Base-by-base conservation (phyloP, 805 yeast species). In the Sugiyamaella lignohabitans region DNA sequence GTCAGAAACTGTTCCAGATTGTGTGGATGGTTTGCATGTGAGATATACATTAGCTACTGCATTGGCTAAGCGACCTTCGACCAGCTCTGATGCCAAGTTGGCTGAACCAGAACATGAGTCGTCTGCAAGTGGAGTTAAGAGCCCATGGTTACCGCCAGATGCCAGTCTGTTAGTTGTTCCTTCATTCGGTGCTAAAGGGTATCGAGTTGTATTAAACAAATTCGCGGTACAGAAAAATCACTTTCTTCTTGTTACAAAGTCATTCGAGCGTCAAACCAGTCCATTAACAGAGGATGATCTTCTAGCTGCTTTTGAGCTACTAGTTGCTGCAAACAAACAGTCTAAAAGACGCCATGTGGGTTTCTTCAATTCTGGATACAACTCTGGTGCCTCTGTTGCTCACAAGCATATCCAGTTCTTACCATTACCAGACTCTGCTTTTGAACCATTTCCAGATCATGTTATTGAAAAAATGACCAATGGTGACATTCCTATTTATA, bases 341-440 rank as follows among this genome's bases (percentile, higher is more conserved):
- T 19, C 68, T 63, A 68, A 66, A 23, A 66, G 67, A 32, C 72
- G 76, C 47, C 82, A 85, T 72, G 71, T 89, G 61, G 88, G 88
- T 0, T 91, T 91, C 64, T 91, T 79, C 73, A 91, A 91, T 64
- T 80, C 87, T 59, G 98, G 98, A 5, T 79, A 80, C 17, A 74
- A 79, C 55, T 79, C 94, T 52, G 98, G 98, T 1, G 95, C 96
- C n/a, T 87, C 96, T 0, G 93, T 88, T 59, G 82, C 85, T 41
- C 98, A 91, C 68, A 87, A 86, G 61, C 98, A 91, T 66, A 65
- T 93, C 52, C 98, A 93, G 66, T 80, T 89, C 65, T 70, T 91
- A 74, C 72, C 79, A 38, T 68, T 85, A 38, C 94, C 96, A 1
- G 61, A 67, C 5, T 50, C 14, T 19, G 42, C 24, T 19, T 81